Base-by-base conservation (phyloP, 805 yeast genomes). In the Hermanozyma aechmeae region DNA sequence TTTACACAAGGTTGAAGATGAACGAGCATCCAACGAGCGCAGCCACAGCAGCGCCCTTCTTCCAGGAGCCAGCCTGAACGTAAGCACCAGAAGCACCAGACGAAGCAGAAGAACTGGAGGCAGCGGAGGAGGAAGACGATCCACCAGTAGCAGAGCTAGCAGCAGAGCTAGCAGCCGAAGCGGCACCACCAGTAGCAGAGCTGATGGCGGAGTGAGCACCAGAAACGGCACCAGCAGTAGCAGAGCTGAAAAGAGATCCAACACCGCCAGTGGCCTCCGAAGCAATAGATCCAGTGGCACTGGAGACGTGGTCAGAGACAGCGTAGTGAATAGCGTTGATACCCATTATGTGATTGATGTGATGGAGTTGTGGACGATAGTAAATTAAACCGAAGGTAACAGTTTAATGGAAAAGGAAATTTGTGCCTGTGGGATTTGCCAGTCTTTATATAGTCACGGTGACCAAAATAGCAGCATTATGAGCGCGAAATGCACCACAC, bases 21-120 rank as follows among this genome's bases (percentile, higher is more conserved):
- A 59, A 54, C 22, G 61, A 49, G 32, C 50, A 36, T 24, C 64
- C 65, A 26, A 59, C 50, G 30, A 59, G 26, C 28, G 55, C 59
- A 26, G 56, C 59, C 25, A 60, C 48, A 16, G 52, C 55, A 31
- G 46, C 52, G 24, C 60, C 50, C 45, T 46, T 56, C 46, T 60
- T 59, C 65, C 62, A 58, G 23, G 50, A 38, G 13, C 53, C 46
- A 22, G 45, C 23, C 7, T 48, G 53, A 23, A 40, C 20, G 30
- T 29, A 29, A 15, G 34, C 16, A n/a, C 18, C 19, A 10, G 5
- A 31, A 15, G 41, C 38, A 19, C 49, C 43, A 24, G 32, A 33
- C 18, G 43, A 30, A 9, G 39, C 24, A 9, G 43, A 28, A 7
- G 48, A 30, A 19, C 45, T 32, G 28, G 13, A 25, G 13, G 23